Evolutionary conservation across 352 stramenopile genomes (phyloP).

Genomic region (Phytophthora aleatoria): DNA sequence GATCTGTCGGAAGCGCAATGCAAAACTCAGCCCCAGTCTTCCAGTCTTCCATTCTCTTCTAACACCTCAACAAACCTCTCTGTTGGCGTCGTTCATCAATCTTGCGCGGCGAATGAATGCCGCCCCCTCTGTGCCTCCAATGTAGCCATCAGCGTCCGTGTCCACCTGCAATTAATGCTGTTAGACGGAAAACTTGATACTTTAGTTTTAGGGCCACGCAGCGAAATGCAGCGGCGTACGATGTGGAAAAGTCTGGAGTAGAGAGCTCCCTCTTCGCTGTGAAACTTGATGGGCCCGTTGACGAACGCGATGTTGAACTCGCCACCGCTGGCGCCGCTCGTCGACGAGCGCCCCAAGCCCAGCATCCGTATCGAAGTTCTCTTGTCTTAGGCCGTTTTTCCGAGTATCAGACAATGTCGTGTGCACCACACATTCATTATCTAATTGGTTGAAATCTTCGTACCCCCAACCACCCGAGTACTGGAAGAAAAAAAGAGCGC

Average conservation of each 20-base stretch:
- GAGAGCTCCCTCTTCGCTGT: slow-evolving; percentile 77
- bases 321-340: slow-evolving; percentile 31
- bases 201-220: background rate
- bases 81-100: slow-evolving; percentile 84
- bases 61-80: slow-evolving; percentile 51
- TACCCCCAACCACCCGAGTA: background rate
- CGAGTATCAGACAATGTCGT: slow-evolving; percentile 11
- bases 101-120: slow-evolving; percentile 81
- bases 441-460: slow-evolving; percentile 11
- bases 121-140: slow-evolving; percentile 76
- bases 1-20: slow-evolving; percentile 47
- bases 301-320: slow-evolving; percentile 85
- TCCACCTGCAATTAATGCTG: slow-evolving; percentile 56
- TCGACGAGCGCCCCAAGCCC: slow-evolving; percentile 32
- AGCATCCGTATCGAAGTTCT: slow-evolving; percentile 31
- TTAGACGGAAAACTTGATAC: background rate
- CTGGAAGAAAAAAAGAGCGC: slow-evolving; percentile 16
- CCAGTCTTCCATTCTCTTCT: background rate
- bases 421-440: background rate
- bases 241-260: slow-evolving; percentile 87
- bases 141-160: slow-evolving; percentile 73
- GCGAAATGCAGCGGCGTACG: slow-evolving; percentile 36
- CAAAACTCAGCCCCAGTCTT: background rate
- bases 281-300: slow-evolving; percentile 87
- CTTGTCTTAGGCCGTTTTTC: slow-evolving; percentile 15